Evolutionary conservation across 495 filamentous ascomycete genomes (phyloP).

Genomic region (Annulohypoxylon maeteangense): DNA sequence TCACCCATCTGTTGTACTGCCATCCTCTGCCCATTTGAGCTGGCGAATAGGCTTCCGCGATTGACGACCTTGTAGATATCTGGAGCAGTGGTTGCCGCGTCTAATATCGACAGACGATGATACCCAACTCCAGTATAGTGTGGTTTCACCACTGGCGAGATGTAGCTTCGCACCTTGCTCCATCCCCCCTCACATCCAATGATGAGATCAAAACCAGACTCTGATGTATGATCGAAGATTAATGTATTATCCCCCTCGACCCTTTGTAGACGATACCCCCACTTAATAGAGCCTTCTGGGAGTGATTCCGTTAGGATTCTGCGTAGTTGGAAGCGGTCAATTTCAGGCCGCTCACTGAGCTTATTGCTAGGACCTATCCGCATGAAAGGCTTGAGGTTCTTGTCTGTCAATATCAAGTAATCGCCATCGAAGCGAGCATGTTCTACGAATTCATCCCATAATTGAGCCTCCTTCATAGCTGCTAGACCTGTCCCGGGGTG

Average conservation of each 20-base stretch:
- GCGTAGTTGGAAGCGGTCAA: constrained; percentile 53
- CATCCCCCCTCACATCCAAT: constrained; percentile 61
- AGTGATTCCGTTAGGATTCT: constrained; percentile 52
- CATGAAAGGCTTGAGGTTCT: constrained; percentile 41
- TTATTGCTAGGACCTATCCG: constrained; percentile 38
- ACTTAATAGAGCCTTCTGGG: constrained; percentile 58
- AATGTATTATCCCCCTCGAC: constrained; percentile 44
- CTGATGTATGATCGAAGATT: constrained; percentile 36
- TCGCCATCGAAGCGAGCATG: constrained; percentile 60
- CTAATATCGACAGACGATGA: constrained; percentile 53
- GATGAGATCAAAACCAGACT: constrained; percentile 53
- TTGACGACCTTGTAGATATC: constrained; percentile 56
- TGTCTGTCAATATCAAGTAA: constrained; percentile 55
- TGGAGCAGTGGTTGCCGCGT: constrained; percentile 51
- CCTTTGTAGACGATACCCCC: constrained; percentile 56
- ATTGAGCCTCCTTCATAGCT: constrained; percentile 61
- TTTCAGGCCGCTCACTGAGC: constrained; percentile 53
- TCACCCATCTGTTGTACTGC: constrained; percentile 59
- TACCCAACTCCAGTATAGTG: constrained; percentile 52
- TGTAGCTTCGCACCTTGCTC: constrained; percentile 50
- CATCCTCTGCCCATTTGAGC: constrained; percentile 52
- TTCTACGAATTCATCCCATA: constrained; percentile 59
- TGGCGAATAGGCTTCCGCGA: constrained; percentile 57
- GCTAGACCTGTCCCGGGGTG: constrained; percentile 61
- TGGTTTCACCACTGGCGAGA: constrained; percentile 47